A percentile compares a stretch with the other conserved stretches of the same genome.
Evolutionary conservation across 228 moss, liverwort and hornwort species (phyloP).

Genomic region (Sphagnum fallax): DNA sequence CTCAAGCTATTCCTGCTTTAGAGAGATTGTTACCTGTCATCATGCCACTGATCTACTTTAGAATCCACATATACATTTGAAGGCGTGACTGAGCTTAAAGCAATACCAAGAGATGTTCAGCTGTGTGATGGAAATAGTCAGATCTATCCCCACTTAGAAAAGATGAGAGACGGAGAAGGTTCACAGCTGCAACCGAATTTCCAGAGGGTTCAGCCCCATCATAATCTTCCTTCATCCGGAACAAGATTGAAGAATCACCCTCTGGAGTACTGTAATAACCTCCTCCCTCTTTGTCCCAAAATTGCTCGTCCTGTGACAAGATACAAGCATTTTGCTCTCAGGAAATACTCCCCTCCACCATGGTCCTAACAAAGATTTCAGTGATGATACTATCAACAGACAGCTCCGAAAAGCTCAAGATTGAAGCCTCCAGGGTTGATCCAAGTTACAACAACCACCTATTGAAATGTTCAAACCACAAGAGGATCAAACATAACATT

Average conservation of each 20-base stretch:
- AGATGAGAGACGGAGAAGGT: conserved; percentile 70
- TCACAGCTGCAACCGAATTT: conserved; percentile 85
- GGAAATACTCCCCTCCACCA: neutral
- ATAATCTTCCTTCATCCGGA: conserved; percentile 93
- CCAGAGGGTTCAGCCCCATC: conserved; percentile 99
- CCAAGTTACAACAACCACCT: no score
- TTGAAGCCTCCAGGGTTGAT: no score
- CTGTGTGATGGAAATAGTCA: conserved; percentile 45
- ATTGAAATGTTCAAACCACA: no score
- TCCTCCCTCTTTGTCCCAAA: conserved; percentile 80
- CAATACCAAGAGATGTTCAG: conserved; percentile 82
- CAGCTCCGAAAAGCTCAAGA: neutral
- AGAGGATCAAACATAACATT: no score
- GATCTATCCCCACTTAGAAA: conserved; percentile 50
- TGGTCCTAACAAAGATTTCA: neutral
- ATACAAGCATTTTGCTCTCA: neutral
- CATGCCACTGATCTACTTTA: no score
- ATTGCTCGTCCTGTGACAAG: conserved; percentile 67
- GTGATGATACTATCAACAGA: no score
- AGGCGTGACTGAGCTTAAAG: no score
- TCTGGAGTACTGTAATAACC: conserved; percentile 82
- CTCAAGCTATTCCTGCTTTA: no score
- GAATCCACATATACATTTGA: no score
- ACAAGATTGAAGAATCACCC: conserved; percentile 81
- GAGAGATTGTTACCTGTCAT: no score